Percentiles rank a stretch among this genome's conserved stretches.
Conservation (phyloP, 129 eudicot species). For the Cynara cardunculus region DNA sequence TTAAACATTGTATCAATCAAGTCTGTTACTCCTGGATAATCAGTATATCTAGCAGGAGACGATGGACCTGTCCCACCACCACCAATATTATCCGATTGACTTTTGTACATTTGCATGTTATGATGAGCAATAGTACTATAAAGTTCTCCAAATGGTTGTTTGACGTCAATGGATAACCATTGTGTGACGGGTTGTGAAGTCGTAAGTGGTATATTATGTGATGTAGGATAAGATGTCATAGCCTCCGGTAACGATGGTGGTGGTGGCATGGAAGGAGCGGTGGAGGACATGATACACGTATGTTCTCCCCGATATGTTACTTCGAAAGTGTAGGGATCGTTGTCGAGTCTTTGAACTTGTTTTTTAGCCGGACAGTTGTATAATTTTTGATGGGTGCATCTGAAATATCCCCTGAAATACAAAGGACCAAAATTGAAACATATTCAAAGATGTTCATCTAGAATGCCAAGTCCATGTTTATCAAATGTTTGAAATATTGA, state of each 20-base stretch:
- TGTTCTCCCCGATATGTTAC: slow-evolving; percentile 69
- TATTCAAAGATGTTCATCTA: neutral
- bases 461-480: slow-evolving; percentile 20
- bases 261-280: slow-evolving; percentile 65
- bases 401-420: slow-evolving; percentile 56
- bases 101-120: slow-evolving; percentile 13
- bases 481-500: slow-evolving; percentile 24
- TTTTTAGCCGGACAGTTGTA: slow-evolving; percentile 85
- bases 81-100: slow-evolving; percentile 10
- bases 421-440: slow-evolving; percentile 8
- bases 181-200: slow-evolving; percentile 24
- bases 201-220: slow-evolving; percentile 10
- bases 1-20: slow-evolving; percentile 68
- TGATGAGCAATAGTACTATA: slow-evolving; percentile 5
- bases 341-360: slow-evolving; percentile 81
- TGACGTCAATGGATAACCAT: slow-evolving; percentile 58
- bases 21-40: slow-evolving; percentile 51
- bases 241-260: slow-evolving; percentile 22
- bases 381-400: slow-evolving; percentile 86
- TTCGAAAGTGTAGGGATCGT: slow-evolving; percentile 62
- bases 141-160: slow-evolving; percentile 18
- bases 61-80: slow-evolving; percentile 38
- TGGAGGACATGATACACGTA: slow-evolving; percentile 67
- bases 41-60: slow-evolving; percentile 34
- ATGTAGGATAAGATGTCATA: slow-evolving; percentile 20